These are phyloP conservation scores for Aspergillus hiratsukae DNA, from an alignment of 2,329 filamentous ascomycete genomes.

Conservation along the genomic window DNA sequence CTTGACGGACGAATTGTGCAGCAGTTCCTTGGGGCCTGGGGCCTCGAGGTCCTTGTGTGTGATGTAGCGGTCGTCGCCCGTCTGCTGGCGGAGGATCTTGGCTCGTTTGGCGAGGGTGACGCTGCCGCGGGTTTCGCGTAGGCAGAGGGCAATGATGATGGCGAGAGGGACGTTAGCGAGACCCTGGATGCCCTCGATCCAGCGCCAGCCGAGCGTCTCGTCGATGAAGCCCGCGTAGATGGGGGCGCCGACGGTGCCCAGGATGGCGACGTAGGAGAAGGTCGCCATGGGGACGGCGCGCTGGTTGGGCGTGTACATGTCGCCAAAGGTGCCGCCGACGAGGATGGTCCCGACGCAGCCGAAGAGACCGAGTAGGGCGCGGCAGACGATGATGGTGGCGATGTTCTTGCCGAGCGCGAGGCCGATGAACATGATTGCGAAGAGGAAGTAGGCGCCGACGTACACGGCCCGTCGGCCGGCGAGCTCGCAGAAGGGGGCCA, in stretches of 20 bases:
- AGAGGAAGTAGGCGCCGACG: constrained; percentile 44
- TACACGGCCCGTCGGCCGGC: constrained; percentile 47
- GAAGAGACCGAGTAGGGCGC: constrained; percentile 46
- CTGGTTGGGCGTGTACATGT: constrained; percentile 46
- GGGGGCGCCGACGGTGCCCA: constrained; percentile 50
- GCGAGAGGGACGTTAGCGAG: constrained; percentile 48
- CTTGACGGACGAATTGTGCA: constrained; percentile 47
- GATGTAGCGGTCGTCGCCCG: constrained; percentile 49
- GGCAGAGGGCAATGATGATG: constrained; percentile 42
- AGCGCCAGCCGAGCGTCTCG: constrained; percentile 50
- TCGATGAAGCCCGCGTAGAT: constrained; percentile 54
- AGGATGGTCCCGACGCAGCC: constrained; percentile 49
- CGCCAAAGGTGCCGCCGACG: constrained; percentile 48
- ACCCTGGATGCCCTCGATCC: constrained; percentile 52
- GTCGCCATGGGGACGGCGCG: constrained; percentile 46
- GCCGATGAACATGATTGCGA: constrained; percentile 47
- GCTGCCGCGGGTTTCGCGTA: constrained; percentile 46
- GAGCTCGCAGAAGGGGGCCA: constrained; percentile 49
- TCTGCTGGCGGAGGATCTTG: constrained; percentile 43
- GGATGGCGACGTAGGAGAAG: constrained; percentile 48
- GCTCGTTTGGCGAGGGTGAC: constrained; percentile 49
- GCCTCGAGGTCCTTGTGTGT: constrained; percentile 50
- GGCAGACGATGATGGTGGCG: constrained; percentile 45
- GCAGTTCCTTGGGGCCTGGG: constrained; percentile 41
- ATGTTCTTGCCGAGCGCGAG: constrained; percentile 47